These are phyloP conservation scores for Hansfordia pulvinata DNA, from an alignment of 2,329 filamentous ascomycete genomes.

Conservation along the genomic window DNA sequence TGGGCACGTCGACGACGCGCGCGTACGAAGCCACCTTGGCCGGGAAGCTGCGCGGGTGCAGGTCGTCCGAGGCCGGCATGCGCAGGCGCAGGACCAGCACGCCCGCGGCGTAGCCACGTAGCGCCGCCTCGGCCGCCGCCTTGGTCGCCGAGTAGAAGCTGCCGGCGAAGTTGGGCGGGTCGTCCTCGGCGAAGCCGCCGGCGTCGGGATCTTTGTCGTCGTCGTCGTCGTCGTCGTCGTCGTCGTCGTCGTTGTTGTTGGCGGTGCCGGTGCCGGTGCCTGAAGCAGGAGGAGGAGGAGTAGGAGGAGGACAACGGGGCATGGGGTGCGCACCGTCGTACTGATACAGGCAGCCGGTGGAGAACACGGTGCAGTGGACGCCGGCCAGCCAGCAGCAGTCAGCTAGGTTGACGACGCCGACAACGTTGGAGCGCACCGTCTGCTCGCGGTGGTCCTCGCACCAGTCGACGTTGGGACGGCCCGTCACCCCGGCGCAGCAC, in stretches of 20 bases:
- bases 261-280: too few species aligned
- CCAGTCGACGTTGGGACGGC: slow-evolving; percentile 57
- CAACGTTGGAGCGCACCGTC: slow-evolving; percentile 53
- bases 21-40: slow-evolving; percentile 56
- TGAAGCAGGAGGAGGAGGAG: too few species aligned
- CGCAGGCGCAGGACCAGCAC: slow-evolving; percentile 48
- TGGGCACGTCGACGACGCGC: slow-evolving; percentile 52
- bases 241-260: too few species aligned
- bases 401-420: slow-evolving; percentile 49
- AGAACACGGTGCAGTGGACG: slow-evolving; percentile 52
- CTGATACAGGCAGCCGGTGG: slow-evolving; percentile 55
- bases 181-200: slow-evolving; percentile 49
- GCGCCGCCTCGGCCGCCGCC: slow-evolving; percentile 48
- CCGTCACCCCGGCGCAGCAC: slow-evolving; percentile 53
- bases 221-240: too few species aligned
- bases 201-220: too few species aligned
- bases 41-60: slow-evolving; percentile 53
- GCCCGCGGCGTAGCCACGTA: slow-evolving; percentile 8
- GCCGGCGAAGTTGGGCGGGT: slow-evolving; percentile 49
- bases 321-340: slow-evolving; percentile 48
- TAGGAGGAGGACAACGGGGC: too few species aligned
- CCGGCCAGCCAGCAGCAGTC: slow-evolving; percentile 44
- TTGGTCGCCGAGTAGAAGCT: slow-evolving; percentile 59
- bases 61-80: slow-evolving; percentile 56
- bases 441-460: slow-evolving; percentile 57